Evolutionary conservation across 1,139 yeast species (phyloP).

Genomic region (Magnusiomyces suaveolens): DNA sequence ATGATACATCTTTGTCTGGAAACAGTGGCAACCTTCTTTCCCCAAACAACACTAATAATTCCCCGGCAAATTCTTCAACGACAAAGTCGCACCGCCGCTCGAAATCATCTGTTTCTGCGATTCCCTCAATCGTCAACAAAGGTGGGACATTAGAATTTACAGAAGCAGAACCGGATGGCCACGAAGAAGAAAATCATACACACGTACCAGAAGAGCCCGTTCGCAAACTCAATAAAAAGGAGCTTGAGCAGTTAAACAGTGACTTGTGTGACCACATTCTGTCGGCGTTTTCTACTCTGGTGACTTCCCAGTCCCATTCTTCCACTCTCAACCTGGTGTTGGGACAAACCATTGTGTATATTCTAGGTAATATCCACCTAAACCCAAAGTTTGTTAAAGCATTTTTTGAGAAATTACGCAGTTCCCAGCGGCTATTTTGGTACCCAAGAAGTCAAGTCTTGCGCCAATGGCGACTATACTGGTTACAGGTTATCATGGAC

Average conservation of each 20-base stretch:
- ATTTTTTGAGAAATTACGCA: conserved; percentile 7
- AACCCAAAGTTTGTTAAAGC: conserved; percentile 4
- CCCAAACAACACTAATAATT: not conserved
- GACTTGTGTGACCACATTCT: conserved; percentile 3
- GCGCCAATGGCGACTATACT: conserved; percentile 14
- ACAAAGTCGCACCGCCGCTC: not conserved
- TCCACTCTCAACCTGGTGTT: conserved; percentile 6
- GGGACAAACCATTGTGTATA: conserved; percentile 11
- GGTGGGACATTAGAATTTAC: not conserved
- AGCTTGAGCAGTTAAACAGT: not conserved
- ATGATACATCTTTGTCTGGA: no score
- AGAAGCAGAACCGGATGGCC: not conserved
- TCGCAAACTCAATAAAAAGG: conserved; percentile 4
- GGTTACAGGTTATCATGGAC: conserved; percentile 13
- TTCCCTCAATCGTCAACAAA: not conserved
- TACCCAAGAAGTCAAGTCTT: conserved; percentile 12
- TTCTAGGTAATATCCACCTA: conserved; percentile 7
- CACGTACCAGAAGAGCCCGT: not conserved
- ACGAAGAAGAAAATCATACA: not conserved
- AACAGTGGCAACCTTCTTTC: no score
- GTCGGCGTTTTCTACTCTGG: not conserved
- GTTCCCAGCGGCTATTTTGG: conserved; percentile 11
- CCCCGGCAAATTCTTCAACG: not conserved
- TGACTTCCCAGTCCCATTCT: not conserved
- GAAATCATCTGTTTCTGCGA: not conserved